Evolutionary conservation across 768 basidiomycete species (phyloP), one percentile per base, ranked within the genome.

Genomic region (Leccinum obscurum): DNA sequence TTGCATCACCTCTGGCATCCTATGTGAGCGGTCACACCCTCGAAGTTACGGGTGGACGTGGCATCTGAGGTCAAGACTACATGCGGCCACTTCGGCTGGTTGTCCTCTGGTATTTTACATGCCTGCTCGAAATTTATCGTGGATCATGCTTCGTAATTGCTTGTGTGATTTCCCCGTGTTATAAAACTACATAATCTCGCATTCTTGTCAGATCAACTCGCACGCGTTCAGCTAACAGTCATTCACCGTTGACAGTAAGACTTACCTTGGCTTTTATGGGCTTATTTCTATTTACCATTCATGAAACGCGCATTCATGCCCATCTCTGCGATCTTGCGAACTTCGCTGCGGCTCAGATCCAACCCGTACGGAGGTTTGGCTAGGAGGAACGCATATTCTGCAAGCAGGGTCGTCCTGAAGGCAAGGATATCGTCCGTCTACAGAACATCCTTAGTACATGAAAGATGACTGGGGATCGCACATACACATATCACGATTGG

Each of bases 361-460:
- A 94, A 78, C 3, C 92, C 92, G 32, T 84, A 67, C 0, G 92
- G 92, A n/a, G 83, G 77, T 24, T 76, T 70, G 0, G 92, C 92
- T 56, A 93, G 77, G 37, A 94, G 81, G 6, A 93, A 76, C 0
- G 92, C 90, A 63, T 94, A 94, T 70, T 94, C 92, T 3, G 79
- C 90, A 0, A 87, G 67, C 2, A 93, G 77, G 3, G 88, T 86
- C 9, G 86, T 93, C 26, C 84, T 83, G 75, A 93, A 93, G 0
- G 87, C 86, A 17, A 94, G 84, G 5, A 80, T 85, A 69, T 94
- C 92, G 68, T 93, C 92, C 34, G 92, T 93, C 92, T 93, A 64
- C 50, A 44, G 22, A n/a, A 17, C 11, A 41, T 35, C 14, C 24
- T 58, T 14, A 66, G 55, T 35, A 4, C 3, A 54, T 14, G 20